Base-by-base conservation (phyloP, 2,329 filamentous ascomycete genomes). In the Aureobasidium subglaciale region DNA sequence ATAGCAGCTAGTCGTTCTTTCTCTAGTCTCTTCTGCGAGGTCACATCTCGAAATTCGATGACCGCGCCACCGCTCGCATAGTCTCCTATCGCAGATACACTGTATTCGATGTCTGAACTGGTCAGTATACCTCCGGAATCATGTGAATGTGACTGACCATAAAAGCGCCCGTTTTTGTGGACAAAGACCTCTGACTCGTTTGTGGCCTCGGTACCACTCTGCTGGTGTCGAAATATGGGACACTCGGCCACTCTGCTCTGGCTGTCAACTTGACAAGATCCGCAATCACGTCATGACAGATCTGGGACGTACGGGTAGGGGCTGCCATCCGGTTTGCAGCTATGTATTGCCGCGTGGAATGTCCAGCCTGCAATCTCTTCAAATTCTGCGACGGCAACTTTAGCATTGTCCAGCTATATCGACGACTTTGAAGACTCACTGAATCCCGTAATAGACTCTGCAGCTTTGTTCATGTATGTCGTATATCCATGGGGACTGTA, bases 91-190 rank as follows among this genome's bases (percentile, higher is more conserved):
- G 56, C 32, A 2, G 56, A 56, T 1, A 58, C 56, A 18, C 56
- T 58, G 40, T 55, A 58, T 16, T 48, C 56, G 29, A 58, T 58
- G n/a, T 58, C 56, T n/a, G n/a, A n/a, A n/a, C n/a, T n/a, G n/a
- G n/a, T n/a, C n/a, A n/a, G n/a, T 13, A 8, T 15, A 18, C 15
- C n/a, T 24, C 22, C 15, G 18, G 10, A 40, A 40, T 9, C 16
- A 8, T n/a, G n/a, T 40, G n/a, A 7, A 7, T 40, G 7, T n/a
- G 13, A 20, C 20, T 43, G n/a, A 43, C 40, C 40, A 25, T 57
- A 57, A 27, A 35, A 35, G 34, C 54, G 29, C n/a, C 56, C 56
- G 10, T 57, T 52, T 35, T 57, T 57, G 49, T 57, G 56, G 6
- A 57, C 56, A 40, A 58, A 58, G 4, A 58, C 48, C 18, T 58